These are phyloP conservation scores for Capillidium rhysosporum DNA, from an alignment of 371 early-diverging fungal genomes.

Conservation along the genomic window DNA sequence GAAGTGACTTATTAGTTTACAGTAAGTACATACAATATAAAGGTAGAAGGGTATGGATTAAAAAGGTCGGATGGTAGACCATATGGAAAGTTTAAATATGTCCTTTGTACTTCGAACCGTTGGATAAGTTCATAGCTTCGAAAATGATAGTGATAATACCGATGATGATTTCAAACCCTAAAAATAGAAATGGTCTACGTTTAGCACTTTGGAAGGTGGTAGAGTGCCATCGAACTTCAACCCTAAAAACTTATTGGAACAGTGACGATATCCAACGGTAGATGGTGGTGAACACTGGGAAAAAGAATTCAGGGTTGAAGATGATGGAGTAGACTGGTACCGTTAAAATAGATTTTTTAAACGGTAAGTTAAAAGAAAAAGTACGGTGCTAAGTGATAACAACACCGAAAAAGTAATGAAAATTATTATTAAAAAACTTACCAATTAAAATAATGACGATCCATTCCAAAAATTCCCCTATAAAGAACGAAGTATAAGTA, in stretches of 20 bases:
- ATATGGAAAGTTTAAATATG: conserved; percentile 1
- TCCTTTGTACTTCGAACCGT: conserved; percentile 1
- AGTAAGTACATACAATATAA: no score
- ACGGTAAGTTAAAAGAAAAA: conserved; percentile 2
- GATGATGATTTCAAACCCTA: conserved; percentile 53
- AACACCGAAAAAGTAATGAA: background rate
- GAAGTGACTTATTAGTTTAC: no score
- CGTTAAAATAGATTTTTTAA: no score
- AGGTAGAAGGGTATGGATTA: no score
- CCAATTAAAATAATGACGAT: conserved; percentile 7
- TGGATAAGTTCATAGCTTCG: conserved; percentile 21
- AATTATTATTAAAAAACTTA: background rate
- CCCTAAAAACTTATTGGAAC: background rate
- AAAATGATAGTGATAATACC: conserved; percentile 57
- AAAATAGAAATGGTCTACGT: background rate
- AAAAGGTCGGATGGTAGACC: no score
- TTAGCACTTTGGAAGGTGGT: background rate
- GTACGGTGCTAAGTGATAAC: background rate
- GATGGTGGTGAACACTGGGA: conserved; percentile 2
- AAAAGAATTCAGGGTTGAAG: conserved; percentile 5
- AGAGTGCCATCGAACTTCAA: background rate
- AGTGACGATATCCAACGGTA: background rate
- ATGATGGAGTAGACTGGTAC: conserved; percentile 1
- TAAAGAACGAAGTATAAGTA: conserved; percentile 4
- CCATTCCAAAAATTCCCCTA: conserved; percentile 3